phyloP scores from a whole-genome alignment of 75 land plant genomes.

The Picea glauca region DNA sequence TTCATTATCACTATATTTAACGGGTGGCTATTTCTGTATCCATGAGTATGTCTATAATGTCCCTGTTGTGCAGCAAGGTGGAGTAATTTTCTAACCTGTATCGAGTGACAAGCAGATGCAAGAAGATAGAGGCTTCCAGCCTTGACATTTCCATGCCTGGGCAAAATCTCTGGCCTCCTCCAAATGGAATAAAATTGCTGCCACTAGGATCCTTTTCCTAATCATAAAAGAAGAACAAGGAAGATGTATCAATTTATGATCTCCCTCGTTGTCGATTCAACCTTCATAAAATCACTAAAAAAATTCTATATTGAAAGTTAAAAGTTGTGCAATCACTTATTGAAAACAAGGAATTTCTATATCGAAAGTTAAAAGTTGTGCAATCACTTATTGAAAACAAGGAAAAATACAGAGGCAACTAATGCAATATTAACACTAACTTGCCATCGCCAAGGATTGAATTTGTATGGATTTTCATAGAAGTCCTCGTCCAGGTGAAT shows the following conservation, averaged over 20 bases:
- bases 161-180: constrained; percentile 79
- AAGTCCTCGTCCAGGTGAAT: constrained; percentile 57
- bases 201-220: constrained; percentile 28
- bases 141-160: constrained; percentile 74
- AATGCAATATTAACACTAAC: constrained; percentile 11
- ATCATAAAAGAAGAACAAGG: background rate
- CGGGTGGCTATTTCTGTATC: too few relatives aligned
- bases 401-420: too few relatives aligned
- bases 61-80: background rate
- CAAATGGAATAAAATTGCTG: constrained; percentile 60
- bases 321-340: too few relatives aligned
- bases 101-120: constrained; percentile 60
- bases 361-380: too few relatives aligned
- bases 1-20: too few relatives aligned
- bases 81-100: constrained; percentile 16
- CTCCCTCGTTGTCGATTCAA: too few relatives aligned
- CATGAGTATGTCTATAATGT: too few relatives aligned
- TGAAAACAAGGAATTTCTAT: too few relatives aligned
- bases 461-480: constrained; percentile 48
- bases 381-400: too few relatives aligned
- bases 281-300: too few relatives aligned
- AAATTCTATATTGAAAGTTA: too few relatives aligned
- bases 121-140: constrained; percentile 63
- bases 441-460: constrained; percentile 81
- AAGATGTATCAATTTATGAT: background rate